phyloP scores from a whole-genome alignment of 1,284 basidiomycete genomes.

The Ganoderma leucocontextum region DNA sequence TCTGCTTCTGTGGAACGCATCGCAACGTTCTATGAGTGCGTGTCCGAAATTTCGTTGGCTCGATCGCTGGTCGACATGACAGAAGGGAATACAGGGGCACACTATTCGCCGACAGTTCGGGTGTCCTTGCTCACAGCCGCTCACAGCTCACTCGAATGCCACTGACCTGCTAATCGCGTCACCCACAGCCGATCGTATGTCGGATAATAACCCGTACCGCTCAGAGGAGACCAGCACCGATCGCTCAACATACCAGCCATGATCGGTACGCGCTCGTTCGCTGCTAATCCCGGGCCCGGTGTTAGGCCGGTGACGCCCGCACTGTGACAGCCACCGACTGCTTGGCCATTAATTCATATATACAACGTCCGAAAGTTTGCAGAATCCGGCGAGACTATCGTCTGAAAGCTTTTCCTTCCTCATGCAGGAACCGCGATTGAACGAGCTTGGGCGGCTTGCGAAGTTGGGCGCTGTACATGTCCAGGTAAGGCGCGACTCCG shows the following conservation, averaged over 20 bases:
- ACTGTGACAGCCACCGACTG: not conserved
- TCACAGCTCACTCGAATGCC: not conserved
- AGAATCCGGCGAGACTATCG: not conserved
- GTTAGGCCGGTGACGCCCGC: not conserved
- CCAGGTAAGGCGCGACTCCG: no score
- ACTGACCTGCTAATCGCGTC: not conserved
- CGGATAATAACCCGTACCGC: not conserved
- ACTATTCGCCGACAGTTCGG: not conserved
- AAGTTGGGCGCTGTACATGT: not conserved
- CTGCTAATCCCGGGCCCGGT: not conserved
- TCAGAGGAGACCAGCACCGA: not conserved
- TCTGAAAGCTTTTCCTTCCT: not conserved
- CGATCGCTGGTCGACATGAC: not conserved
- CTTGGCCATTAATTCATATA: not conserved
- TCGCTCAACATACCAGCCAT: not conserved
- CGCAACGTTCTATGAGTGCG: not conserved
- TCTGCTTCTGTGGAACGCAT: not conserved
- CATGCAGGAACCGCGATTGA: not conserved
- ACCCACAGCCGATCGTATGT: not conserved
- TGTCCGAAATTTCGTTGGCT: not conserved
- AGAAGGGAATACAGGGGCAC: not conserved
- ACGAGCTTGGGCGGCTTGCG: not conserved
- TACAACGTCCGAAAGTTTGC: not conserved
- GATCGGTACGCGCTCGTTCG: conserved; percentile 1
- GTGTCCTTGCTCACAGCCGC: not conserved